These are phyloP conservation scores for Talaromyces wortmannii DNA, from an alignment of 495 filamentous ascomycete genomes.

Conservation along the genomic window DNA sequence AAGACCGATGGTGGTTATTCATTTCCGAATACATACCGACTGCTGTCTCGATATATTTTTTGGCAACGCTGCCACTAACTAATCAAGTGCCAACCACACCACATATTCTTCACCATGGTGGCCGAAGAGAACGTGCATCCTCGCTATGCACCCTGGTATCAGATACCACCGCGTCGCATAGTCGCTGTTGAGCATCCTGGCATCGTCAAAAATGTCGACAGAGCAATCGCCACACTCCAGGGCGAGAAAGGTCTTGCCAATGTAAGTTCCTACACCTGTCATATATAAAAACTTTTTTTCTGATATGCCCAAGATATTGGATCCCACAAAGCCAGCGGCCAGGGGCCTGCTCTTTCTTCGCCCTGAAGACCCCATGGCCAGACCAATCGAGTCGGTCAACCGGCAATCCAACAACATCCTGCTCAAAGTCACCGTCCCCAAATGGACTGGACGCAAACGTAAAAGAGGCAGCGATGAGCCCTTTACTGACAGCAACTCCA, in stretches of 20 bases:
- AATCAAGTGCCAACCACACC: background rate
- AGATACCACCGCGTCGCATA: slow-evolving; percentile 56
- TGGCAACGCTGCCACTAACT: background rate
- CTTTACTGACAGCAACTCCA: slow-evolving; percentile 31
- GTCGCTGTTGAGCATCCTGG: slow-evolving; percentile 85
- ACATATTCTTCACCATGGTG: background rate
- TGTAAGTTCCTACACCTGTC: slow-evolving; percentile 27
- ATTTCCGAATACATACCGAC: too few relatives aligned
- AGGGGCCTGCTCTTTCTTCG: slow-evolving; percentile 57
- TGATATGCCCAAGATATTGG: slow-evolving; percentile 26
- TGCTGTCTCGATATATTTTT: too few relatives aligned
- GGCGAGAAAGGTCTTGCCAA: slow-evolving; percentile 55
- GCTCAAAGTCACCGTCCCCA: slow-evolving; percentile 81
- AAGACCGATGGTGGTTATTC: too few relatives aligned
- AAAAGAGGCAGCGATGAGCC: slow-evolving; percentile 65
- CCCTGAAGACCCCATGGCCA: slow-evolving; percentile 68
- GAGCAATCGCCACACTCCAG: slow-evolving; percentile 73
- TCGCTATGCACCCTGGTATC: slow-evolving; percentile 41
- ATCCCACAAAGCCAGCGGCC: slow-evolving; percentile 29
- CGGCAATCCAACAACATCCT: slow-evolving; percentile 71
- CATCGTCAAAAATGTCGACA: slow-evolving; percentile 74
- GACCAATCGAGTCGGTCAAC: slow-evolving; percentile 65
- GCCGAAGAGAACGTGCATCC: background rate
- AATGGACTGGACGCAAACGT: slow-evolving; percentile 75
- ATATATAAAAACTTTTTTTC: background rate